Percentiles rank a stretch among this genome's conserved stretches.
Evolutionary conservation across 1,139 yeast species (phyloP).

Genomic region (Yamadazyma aaseri): DNA sequence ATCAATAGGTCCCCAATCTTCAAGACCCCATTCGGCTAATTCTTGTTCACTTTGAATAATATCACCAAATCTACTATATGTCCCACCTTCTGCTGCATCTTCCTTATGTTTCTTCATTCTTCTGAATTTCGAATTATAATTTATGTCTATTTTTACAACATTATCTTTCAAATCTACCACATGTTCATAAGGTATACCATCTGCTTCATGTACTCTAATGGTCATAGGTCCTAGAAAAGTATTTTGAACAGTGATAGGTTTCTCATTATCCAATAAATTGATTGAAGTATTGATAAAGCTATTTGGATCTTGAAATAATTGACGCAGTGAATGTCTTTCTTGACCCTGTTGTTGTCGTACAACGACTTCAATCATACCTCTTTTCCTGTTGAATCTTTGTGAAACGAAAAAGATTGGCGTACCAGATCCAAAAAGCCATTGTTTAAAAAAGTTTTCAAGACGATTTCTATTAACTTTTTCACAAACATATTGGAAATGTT

Average conservation of each 20-base stretch:
- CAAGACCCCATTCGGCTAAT: constrained; percentile 66
- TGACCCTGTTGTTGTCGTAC: constrained; percentile 84
- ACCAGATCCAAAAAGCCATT: constrained; percentile 92
- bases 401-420: constrained; percentile 86
- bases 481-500: constrained; percentile 87
- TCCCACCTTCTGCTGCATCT: constrained; percentile 40
- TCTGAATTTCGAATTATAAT: constrained; percentile 88
- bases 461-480: constrained; percentile 91
- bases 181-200: constrained; percentile 99
- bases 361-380: constrained; percentile 93
- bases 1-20: constrained; percentile 71
- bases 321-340: constrained; percentile 33
- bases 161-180: constrained; percentile 88
- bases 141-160: constrained; percentile 85
- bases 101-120: constrained; percentile 58
- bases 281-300: constrained; percentile 50
- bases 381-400: constrained; percentile 88
- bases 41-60: constrained; percentile 63
- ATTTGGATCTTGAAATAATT: constrained; percentile 19
- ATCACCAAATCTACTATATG: constrained; percentile 73
- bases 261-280: constrained; percentile 40
- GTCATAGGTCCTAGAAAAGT: constrained; percentile 94
- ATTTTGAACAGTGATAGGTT: constrained; percentile 32
- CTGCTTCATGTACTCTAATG: constrained; percentile 94
- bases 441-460: constrained; percentile 79